Evolutionary conservation across 257 asterid genomes (phyloP).

Genomic region (Buddleja alternifolia): DNA sequence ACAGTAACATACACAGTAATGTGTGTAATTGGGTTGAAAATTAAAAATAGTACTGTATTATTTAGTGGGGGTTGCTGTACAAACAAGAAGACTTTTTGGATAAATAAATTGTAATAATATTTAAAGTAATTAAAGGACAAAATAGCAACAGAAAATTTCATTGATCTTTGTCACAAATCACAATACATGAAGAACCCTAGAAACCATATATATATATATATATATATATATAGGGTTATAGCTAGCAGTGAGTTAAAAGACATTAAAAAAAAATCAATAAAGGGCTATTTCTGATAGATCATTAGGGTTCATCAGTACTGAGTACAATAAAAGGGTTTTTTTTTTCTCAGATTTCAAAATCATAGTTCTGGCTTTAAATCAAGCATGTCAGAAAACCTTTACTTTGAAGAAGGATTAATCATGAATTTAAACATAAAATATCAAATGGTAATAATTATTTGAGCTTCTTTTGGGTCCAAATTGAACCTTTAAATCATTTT

Average conservation of each 20-base stretch:
- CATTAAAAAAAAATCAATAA: slow-evolving; percentile 21
- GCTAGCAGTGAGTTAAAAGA: not conserved
- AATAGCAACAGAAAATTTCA: slow-evolving; percentile 11
- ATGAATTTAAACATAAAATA: slow-evolving; percentile 38
- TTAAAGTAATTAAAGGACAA: slow-evolving; percentile 27
- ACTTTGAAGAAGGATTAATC: no score
- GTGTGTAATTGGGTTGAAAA: slow-evolving; percentile 24
- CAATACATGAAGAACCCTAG: slow-evolving; percentile 36
- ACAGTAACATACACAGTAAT: slow-evolving; percentile 19
- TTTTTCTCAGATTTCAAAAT: slow-evolving; percentile 20
- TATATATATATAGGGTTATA: slow-evolving; percentile 24
- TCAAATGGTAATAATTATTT: slow-evolving; percentile 5
- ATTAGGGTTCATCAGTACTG: slow-evolving; percentile 36
- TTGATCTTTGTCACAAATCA: not conserved
- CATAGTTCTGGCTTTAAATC: no score
- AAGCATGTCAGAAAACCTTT: no score
- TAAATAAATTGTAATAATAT: slow-evolving; percentile 28
- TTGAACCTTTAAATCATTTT: slow-evolving; percentile 4
- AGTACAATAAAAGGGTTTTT: slow-evolving; percentile 1
- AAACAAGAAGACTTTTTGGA: slow-evolving; percentile 29
- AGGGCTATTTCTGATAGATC: slow-evolving; percentile 30
- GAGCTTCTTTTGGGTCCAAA: slow-evolving; percentile 6
- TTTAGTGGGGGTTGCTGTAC: slow-evolving; percentile 33
- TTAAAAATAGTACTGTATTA: slow-evolving; percentile 31
- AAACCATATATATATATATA: slow-evolving; percentile 23